These are phyloP conservation scores for Mycosphaerella sp. DNA, from an alignment of 2,329 filamentous ascomycete genomes.

Conservation along the genomic window DNA sequence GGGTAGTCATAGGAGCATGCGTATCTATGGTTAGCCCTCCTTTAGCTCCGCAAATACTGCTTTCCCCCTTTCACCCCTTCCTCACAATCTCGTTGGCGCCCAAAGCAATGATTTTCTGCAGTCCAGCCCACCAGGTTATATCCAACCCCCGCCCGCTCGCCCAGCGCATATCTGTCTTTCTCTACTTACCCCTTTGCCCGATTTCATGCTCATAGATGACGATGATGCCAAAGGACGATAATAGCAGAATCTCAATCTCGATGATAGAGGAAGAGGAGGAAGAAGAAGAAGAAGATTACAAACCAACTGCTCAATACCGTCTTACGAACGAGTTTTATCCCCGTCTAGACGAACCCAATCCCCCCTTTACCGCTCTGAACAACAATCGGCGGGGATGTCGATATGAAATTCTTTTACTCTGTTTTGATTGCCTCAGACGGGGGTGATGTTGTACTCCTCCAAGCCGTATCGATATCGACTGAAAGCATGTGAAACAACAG, in stretches of 20 bases:
- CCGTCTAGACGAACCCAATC: no score
- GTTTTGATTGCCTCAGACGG: conserved; percentile 50
- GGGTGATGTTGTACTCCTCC: conserved; percentile 54
- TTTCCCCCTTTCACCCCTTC: background rate
- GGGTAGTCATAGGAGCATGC: conserved; percentile 9
- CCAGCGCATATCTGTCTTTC: background rate
- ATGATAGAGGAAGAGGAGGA: no score
- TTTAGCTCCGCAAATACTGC: background rate
- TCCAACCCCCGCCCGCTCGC: no score
- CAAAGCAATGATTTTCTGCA: no score
- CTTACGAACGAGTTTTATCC: no score
- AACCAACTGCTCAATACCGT: no score
- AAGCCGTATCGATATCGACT: conserved; percentile 58
- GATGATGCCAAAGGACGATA: no score
- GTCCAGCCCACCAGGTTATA: no score
- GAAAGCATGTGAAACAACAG: conserved; percentile 44
- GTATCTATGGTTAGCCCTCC: background rate
- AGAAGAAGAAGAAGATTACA: no score
- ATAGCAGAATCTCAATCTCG: no score
- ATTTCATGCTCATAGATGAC: background rate
- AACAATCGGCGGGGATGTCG: conserved; percentile 37
- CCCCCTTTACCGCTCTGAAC: conserved; percentile 53
- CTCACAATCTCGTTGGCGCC: no score
- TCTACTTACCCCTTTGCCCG: background rate
- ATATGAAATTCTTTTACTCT: conserved; percentile 36